Evolutionary conservation across 2,329 filamentous ascomycete species (phyloP).

Genomic region (Cordyceps militaris): DNA sequence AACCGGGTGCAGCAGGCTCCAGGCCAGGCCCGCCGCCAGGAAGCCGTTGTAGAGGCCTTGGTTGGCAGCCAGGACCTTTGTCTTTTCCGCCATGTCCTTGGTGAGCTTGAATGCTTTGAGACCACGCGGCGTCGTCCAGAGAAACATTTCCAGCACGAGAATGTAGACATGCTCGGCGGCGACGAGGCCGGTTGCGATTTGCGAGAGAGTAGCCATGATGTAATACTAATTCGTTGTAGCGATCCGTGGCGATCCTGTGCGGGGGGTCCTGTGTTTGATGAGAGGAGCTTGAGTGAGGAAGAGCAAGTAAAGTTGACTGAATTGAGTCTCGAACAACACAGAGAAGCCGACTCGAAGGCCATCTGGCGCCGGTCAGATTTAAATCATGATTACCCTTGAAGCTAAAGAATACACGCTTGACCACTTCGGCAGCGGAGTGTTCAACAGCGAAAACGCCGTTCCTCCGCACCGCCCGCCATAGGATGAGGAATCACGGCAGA

Average conservation of each 20-base stretch:
- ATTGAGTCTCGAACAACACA: not conserved
- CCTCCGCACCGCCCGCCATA: not conserved
- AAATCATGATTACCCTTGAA: not conserved
- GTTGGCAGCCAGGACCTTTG: slow-evolving; percentile 39
- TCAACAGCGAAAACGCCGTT: not conserved
- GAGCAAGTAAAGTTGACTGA: not conserved
- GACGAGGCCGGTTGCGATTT: slow-evolving; percentile 30
- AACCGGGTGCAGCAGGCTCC: slow-evolving; percentile 40
- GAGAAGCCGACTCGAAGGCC: not conserved
- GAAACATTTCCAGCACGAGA: slow-evolving; percentile 41
- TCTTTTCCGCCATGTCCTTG: slow-evolving; percentile 38
- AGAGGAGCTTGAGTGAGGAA: not conserved
- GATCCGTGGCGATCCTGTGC: too few species aligned
- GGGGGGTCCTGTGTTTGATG: too few species aligned
- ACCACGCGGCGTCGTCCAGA: slow-evolving; percentile 41
- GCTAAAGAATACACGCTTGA: not conserved
- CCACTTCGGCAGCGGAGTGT: not conserved
- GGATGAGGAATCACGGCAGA: not conserved
- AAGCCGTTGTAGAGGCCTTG: slow-evolving; percentile 49
- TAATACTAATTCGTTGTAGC: not conserved
- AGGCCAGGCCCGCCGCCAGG: slow-evolving; percentile 40
- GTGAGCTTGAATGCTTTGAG: slow-evolving; percentile 37
- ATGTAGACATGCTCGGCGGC: slow-evolving; percentile 42
- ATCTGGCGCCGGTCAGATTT: not conserved
- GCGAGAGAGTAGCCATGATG: slow-evolving; percentile 28